A percentile compares a stretch with the other conserved stretches of the same genome.
Conservation (phyloP, 2,329 filamentous ascomycete genomes). For the Apiospora koreana region DNA sequence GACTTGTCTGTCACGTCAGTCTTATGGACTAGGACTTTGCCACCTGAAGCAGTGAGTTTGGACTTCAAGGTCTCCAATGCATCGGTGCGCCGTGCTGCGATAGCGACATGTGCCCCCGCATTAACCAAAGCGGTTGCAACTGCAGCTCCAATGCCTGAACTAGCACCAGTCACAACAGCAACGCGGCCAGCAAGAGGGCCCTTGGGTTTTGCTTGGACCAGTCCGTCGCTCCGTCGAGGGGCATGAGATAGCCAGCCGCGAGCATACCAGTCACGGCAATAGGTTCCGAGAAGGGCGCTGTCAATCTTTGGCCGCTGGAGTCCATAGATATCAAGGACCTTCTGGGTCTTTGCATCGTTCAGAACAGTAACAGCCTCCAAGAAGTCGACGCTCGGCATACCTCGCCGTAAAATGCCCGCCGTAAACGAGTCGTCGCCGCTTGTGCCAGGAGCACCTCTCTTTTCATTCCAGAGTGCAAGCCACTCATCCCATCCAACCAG, state of each 20-base stretch:
- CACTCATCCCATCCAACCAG: conserved; percentile 71
- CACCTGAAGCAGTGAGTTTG: conserved; percentile 55
- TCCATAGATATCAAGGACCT: conserved; percentile 52
- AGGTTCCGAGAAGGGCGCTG: conserved; percentile 70
- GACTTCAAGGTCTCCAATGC: conserved; percentile 68
- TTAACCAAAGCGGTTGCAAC: conserved; percentile 68
- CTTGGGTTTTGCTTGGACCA: conserved; percentile 27
- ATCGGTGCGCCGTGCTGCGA: conserved; percentile 71
- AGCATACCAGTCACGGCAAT: conserved; percentile 78
- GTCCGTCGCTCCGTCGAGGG: conserved; percentile 45
- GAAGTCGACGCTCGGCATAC: conserved; percentile 77
- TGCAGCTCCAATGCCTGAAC: conserved; percentile 77
- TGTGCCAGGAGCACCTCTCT: conserved; percentile 59
- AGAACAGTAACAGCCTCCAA: conserved; percentile 72
- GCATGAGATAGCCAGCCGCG: conserved; percentile 72
- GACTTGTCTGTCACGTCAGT: conserved; percentile 71
- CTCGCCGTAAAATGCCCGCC: conserved; percentile 75
- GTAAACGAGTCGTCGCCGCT: conserved; percentile 74
- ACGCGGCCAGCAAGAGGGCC: conserved; percentile 69
- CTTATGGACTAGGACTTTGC: conserved; percentile 66
- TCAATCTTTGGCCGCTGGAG: conserved; percentile 71
- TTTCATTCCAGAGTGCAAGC: conserved; percentile 73
- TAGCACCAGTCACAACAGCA: conserved; percentile 77
- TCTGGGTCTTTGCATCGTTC: conserved; percentile 67
- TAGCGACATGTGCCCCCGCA: conserved; percentile 71